phyloP scores from a whole-genome alignment of 2,329 filamentous ascomycete species.

The Teratosphaeria epicoccoides region DNA sequence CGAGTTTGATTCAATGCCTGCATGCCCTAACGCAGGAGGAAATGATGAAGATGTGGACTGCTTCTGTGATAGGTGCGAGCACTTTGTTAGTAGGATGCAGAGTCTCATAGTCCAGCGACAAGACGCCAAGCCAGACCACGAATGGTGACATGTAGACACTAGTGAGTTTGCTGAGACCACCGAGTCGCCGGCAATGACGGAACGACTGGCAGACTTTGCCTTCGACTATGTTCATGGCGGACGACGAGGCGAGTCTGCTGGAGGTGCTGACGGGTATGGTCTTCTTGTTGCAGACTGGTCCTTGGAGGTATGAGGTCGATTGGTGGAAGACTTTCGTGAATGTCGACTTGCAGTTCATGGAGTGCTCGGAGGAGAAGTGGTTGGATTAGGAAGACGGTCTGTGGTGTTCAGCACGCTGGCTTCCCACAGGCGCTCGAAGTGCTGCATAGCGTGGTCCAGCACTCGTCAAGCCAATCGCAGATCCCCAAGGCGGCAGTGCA shows the following conservation, averaged over 20 bases:
- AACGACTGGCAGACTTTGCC: background rate
- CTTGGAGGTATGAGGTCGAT: slow-evolving; percentile 42
- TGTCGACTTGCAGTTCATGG: slow-evolving; percentile 36
- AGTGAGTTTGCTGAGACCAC: slow-evolving; percentile 7
- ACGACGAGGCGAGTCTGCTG: slow-evolving; percentile 32
- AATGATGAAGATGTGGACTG: slow-evolving; percentile 1
- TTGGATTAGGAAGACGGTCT: background rate
- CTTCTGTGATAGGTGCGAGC: background rate
- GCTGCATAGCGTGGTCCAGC: too few species aligned
- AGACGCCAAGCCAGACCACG: background rate
- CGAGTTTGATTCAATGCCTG: background rate
- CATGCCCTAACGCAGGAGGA: background rate
- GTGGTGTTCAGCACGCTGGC: too few species aligned
- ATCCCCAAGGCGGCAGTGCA: too few species aligned
- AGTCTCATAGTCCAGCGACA: background rate
- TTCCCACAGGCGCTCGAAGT: too few species aligned
- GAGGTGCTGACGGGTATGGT: slow-evolving; percentile 31
- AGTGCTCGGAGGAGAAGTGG: slow-evolving; percentile 32
- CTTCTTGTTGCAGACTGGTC: slow-evolving; percentile 39
- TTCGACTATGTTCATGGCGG: slow-evolving; percentile 31
- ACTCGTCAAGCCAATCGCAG: too few species aligned
- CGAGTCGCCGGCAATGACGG: slow-evolving; percentile 5
- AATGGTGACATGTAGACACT: background rate
- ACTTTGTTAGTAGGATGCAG: background rate
- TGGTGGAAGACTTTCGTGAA: slow-evolving; percentile 43